A percentile compares a stretch with the other conserved stretches of the same genome.
phyloP scores from a whole-genome alignment of 371 early-diverging fungal genomes.

The Mucor lusitanicus region DNA sequence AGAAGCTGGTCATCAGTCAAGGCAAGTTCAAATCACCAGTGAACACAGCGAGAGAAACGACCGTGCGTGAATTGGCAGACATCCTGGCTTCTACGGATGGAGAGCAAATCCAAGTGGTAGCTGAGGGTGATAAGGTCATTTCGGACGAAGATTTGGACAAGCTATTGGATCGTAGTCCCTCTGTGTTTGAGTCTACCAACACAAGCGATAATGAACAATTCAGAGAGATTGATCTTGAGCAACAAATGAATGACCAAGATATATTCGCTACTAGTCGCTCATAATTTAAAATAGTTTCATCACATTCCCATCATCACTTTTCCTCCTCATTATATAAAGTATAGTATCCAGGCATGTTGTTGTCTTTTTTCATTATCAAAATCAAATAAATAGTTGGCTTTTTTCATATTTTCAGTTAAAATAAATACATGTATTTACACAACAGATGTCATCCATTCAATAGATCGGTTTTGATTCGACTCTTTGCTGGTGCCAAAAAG shows the following conservation, averaged over 20 bases:
- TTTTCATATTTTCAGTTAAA: not conserved
- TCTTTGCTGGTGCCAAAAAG: slow-evolving; percentile 11
- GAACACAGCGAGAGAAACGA: slow-evolving; percentile 27
- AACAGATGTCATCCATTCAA: slow-evolving; percentile 18
- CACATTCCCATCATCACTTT: not conserved
- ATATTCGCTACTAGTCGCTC: slow-evolving; percentile 34
- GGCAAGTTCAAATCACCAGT: slow-evolving; percentile 66
- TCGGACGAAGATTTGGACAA: slow-evolving; percentile 70
- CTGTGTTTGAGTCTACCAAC: slow-evolving; percentile 51
- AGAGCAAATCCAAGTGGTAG: slow-evolving; percentile 65
- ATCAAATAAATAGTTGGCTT: not conserved
- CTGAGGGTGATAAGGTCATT: slow-evolving; percentile 67
- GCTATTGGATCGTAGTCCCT: slow-evolving; percentile 68
- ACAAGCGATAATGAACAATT: slow-evolving; percentile 38
- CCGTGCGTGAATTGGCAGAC: slow-evolving; percentile 70
- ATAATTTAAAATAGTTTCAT: not conserved
- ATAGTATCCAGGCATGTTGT: not conserved
- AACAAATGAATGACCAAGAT: slow-evolving; percentile 38
- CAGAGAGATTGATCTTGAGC: slow-evolving; percentile 41
- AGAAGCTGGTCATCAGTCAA: slow-evolving; percentile 87
- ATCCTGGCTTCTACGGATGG: slow-evolving; percentile 72
- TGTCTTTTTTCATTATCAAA: not conserved
- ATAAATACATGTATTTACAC: not conserved
- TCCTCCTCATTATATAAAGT: not conserved
- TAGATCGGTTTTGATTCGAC: not conserved